Evolutionary conservation across 805 yeast species (phyloP), one percentile per base, ranked within the genome.

Genomic region (Metschnikowia proteae): DNA sequence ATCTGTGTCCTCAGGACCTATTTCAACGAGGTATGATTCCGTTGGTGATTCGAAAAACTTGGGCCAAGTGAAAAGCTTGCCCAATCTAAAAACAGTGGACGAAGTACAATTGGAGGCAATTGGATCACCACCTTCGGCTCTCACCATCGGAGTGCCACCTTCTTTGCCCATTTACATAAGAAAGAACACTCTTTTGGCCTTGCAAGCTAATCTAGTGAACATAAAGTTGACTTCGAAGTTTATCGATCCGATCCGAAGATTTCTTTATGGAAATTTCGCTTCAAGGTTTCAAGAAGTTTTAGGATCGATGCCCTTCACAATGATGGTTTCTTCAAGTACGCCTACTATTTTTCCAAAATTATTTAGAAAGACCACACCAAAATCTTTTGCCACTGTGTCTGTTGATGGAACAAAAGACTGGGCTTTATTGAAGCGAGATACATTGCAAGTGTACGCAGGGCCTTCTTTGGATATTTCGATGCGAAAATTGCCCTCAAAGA

Each of bases 371-470:
- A 57, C 49, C 39, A 64, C 61, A 32, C 52, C 61, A 17, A 73
- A 68, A 41, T 66, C 82, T 3, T 74, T 80, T 52, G 74, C 73
- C 7, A 68, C 64, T 37, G 49, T 83, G 26, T 51, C 66, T 3
- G 59, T 83, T 49, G 86, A 83, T 53, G 89, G 89, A 2, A 66
- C 78, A 0, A 61, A 62, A 17, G 89, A 83, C 56, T 83, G 86
- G 86, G 85, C 84, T 0, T 48, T 83, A 3, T 67, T 83, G 40
- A 68, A 76, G 38, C 65, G 70, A 1, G 60, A 67, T 11, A 70
- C 82, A 0, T 59, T 83, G 23, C 81, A 80, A 41, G 76, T 74
- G 0, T 81, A 73, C 53, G 61, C 77, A 6, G 88, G 88, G 0
- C 66, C 74, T n/a, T 73, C 83, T 0, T 63, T 83, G 40, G 56